Base-by-base conservation (phyloP, 2,329 filamentous ascomycete species). In the Phaeosphaeria sp. region DNA sequence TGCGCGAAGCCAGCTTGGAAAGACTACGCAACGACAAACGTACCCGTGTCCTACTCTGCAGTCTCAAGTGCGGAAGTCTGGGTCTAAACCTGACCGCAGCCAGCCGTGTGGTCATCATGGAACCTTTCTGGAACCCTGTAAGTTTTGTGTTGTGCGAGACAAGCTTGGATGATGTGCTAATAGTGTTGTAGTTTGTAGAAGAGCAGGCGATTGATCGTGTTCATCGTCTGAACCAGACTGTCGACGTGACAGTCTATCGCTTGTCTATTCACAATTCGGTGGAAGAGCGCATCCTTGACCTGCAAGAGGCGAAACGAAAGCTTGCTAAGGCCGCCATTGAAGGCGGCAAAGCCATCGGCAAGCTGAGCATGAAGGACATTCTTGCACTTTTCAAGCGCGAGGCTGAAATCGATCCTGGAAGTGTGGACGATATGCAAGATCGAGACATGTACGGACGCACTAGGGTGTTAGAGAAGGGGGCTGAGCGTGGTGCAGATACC, bases 121-220 rank as follows among this genome's bases (percentile, higher is more conserved):
- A 99, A 77, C 95, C 95, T 0, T 99, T 99, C 78, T 99, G 95
- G 95, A 99, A 99, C 77, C 95, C 93, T 2, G 88, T 90, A 83
- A 75, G 86, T 81, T 36, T 6, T 36, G 11, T 13, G 3, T 13
- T 7, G 6, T 36, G 3, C 30, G 11, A 13, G 30, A 6, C 6
- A 3, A 36, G 11, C 6, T 36, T 13, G 11, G 11, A 9, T 4
- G 5, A 15, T 6, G 17, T 39, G 43, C 69, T 73, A 61, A 71
- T 53, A 27, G 1, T 7, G 3, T 13, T 36, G 30, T 61, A 91
- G 86, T 99, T 99, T 73, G 92, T 99, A 33, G 95, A 99, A 81
- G 95, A 99, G 77, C 95, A 99, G 82, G 95, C 95, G 49, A 99
- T 99, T 67, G 95, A 99, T 78, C 92, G 95, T 53, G 95, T 99